Percentiles rank a stretch among this genome's conserved stretches.
Evolutionary conservation across 176 grass and related monocot species (phyloP).

Genomic region (Aegilops speltoides): DNA sequence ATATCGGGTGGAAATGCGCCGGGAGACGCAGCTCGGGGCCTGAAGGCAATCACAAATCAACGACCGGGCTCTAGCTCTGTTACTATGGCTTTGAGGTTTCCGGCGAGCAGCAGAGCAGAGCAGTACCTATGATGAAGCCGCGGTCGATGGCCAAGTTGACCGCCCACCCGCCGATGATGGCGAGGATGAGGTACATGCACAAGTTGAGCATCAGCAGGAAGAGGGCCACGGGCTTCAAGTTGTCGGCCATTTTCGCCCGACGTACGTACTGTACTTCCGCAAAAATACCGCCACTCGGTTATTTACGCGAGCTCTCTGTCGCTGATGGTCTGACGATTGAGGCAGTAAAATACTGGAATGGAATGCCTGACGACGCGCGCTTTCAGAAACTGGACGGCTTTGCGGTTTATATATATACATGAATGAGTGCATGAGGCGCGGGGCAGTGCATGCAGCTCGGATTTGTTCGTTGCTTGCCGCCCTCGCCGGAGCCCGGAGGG

Average conservation of each 20-base stretch:
- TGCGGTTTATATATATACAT: conserved; percentile 33
- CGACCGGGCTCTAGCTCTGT: too few relatives aligned
- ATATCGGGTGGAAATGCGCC: conserved; percentile 80
- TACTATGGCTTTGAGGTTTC: neutral
- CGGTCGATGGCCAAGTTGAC: conserved; percentile 56
- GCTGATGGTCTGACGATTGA: neutral
- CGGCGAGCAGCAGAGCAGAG: neutral
- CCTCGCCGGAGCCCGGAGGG: neutral
- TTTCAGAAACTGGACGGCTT: neutral
- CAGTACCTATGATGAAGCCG: conserved; percentile 84
- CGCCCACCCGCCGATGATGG: conserved; percentile 78
- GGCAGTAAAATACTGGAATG: neutral
- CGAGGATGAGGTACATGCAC: conserved; percentile 74
- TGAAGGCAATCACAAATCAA: neutral
- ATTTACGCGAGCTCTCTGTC: neutral
- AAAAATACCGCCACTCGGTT: neutral
- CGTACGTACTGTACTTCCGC: neutral
- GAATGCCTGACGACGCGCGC: neutral
- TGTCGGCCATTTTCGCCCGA: conserved; percentile 33
- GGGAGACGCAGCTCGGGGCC: conserved; percentile 63
- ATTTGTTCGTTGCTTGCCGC: conserved; percentile 66
- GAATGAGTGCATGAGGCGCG: neutral
- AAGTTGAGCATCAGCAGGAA: conserved; percentile 73
- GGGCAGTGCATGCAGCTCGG: neutral
- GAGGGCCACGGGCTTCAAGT: conserved; percentile 47